Percentiles rank a stretch among this genome's conserved stretches.
phyloP scores from a whole-genome alignment of 2,329 filamentous ascomycete genomes.

The Venturia pyrina region DNA sequence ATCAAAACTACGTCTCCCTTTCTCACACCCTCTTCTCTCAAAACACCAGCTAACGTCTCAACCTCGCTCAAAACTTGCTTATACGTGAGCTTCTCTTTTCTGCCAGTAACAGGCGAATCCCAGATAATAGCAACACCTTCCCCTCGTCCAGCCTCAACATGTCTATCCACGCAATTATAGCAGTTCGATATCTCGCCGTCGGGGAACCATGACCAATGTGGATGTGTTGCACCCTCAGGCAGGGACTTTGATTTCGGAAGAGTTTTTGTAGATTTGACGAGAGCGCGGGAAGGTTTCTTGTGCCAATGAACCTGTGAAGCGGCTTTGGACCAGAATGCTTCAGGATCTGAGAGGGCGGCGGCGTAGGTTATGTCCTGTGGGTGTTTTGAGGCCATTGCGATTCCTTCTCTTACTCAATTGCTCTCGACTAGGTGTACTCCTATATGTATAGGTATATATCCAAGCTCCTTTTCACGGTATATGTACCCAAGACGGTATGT shows the following conservation, averaged over 20 bases:
- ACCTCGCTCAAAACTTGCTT: conserved; percentile 66
- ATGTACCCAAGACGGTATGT: background rate
- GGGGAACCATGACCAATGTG: conserved; percentile 83
- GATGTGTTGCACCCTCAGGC: conserved; percentile 51
- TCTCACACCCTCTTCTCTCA: conserved; percentile 70
- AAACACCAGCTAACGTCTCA: conserved; percentile 67
- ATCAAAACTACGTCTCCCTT: conserved; percentile 82
- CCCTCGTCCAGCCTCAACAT: conserved; percentile 72
- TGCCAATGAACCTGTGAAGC: conserved; percentile 74
- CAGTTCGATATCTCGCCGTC: conserved; percentile 83
- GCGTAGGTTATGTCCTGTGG: conserved; percentile 42
- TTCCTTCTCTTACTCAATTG: background rate
- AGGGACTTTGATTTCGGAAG: conserved; percentile 27
- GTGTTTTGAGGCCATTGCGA: conserved; percentile 8
- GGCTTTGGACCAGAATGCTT: conserved; percentile 65
- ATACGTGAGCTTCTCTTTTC: conserved; percentile 67
- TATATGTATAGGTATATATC: background rate
- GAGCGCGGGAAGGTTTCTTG: conserved; percentile 54
- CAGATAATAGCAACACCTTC: conserved; percentile 68
- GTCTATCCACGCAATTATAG: conserved; percentile 84
- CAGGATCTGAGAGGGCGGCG: conserved; percentile 56
- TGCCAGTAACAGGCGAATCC: conserved; percentile 73
- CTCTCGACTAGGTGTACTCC: background rate
- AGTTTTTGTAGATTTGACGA: conserved; percentile 52
- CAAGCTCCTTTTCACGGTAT: background rate